Evolutionary conservation across 768 basidiomycete species (phyloP), one percentile per base, ranked within the genome.

Genomic region (Serendipita indica): DNA sequence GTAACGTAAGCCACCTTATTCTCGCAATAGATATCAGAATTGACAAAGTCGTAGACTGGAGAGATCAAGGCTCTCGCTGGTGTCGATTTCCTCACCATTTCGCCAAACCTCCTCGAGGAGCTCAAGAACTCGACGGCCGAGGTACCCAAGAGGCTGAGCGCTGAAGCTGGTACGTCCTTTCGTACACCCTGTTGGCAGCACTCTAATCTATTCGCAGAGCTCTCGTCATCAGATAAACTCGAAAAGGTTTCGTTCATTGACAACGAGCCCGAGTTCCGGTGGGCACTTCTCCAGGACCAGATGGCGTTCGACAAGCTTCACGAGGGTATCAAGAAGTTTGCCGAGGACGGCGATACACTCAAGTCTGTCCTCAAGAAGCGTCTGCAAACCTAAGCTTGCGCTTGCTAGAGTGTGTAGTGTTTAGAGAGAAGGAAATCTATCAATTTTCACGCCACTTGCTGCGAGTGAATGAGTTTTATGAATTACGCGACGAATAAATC

Each of bases 231-330:
- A 3, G 70, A 82, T 60, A 77, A 80, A 33, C 81, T 89, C 62
- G 66, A 80, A 35, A 98, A 93, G 73, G 86, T 91, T 63, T 73
- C 81, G 20, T 97, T 67, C 78, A 67, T 99, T 69, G 81, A 97
- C 76, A 82, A 96, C 74, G 90, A 99, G 76, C 76, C 92, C 62
- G 88, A 91, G 68, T 98, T 98, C 89, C 84, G 89, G 61, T 96
- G 92, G 92, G 64, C 79, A 10, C 84, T 98, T 60, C 81, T 96
- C 67, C 79, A 91, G 67, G 93, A 97, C 72, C 74, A 78, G 69
- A 96, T 97, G 93, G 92, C 94, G n/a, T 94, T 91, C 69, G 94
- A 97, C 72, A 97, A 98, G 77, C 78, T 97, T 58, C 90, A 96
- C 71, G 90, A 97, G 75, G 96, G 96, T 66, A 96, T 99, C 77